phyloP scores from a whole-genome alignment of 495 filamentous ascomycete genomes.

The Ramalina peruviana region DNA sequence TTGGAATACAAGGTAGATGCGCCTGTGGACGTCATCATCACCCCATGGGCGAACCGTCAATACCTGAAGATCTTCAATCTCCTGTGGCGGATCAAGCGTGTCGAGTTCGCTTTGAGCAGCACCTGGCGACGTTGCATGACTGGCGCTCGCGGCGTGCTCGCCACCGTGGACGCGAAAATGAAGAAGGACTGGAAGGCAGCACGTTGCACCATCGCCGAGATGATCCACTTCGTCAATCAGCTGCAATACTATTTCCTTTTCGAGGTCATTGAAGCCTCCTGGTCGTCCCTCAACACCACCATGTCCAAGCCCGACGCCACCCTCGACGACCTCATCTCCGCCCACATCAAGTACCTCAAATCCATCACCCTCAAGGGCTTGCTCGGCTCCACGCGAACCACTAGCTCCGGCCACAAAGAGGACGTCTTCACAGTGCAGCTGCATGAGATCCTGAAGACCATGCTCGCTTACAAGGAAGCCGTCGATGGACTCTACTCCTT shows the following conservation, averaged over 20 bases:
- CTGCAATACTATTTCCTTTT: slow-evolving; percentile 96
- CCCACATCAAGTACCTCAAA: slow-evolving; percentile 80
- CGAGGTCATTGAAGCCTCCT: slow-evolving; percentile 91
- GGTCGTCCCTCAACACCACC: slow-evolving; percentile 72
- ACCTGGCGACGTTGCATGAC: slow-evolving; percentile 97
- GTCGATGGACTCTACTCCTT: slow-evolving; percentile 93
- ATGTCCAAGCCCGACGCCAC: slow-evolving; percentile 73
- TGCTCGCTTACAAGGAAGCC: slow-evolving; percentile 85
- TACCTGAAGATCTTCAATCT: slow-evolving; percentile 99
- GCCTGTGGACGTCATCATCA: slow-evolving; percentile 94
- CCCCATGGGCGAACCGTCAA: slow-evolving; percentile 82
- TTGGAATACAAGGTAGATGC: slow-evolving; percentile 98
- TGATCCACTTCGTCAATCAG: slow-evolving; percentile 96
- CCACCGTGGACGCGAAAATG: slow-evolving; percentile 59
- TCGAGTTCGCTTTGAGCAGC: slow-evolving; percentile 81
- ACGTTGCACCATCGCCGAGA: slow-evolving; percentile 79
- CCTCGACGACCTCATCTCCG: slow-evolving; percentile 85
- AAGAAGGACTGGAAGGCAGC: slow-evolving; percentile 80
- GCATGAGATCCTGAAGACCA: slow-evolving; percentile 80
- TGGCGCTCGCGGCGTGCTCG: slow-evolving; percentile 81
- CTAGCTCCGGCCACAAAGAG: slow-evolving; percentile 37
- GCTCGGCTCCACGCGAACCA: slow-evolving; percentile 47
- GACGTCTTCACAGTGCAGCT: slow-evolving; percentile 84
- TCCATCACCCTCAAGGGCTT: slow-evolving; percentile 95
- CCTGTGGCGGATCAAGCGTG: slow-evolving; percentile 94